phyloP scores from a whole-genome alignment of 116 monocot genomes.

The Dioscorea cayenensis region DNA sequence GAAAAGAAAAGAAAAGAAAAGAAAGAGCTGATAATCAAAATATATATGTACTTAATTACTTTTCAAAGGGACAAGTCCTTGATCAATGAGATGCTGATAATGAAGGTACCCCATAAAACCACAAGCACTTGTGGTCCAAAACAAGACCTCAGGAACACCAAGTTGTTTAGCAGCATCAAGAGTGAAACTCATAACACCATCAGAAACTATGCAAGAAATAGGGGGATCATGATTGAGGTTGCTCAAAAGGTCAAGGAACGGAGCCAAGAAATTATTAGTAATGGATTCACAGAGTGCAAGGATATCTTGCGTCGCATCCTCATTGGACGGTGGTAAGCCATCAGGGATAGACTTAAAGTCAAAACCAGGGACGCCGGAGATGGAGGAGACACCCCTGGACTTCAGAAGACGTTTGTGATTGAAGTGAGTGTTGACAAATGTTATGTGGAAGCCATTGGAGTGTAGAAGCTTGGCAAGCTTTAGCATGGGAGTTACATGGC shows the following conservation, averaged over 20 bases:
- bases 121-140: constrained; percentile 5
- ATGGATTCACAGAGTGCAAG: background rate
- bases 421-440: constrained; percentile 48
- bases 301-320: constrained; percentile 4
- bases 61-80: background rate
- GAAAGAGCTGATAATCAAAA: background rate
- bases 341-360: constrained; percentile 2
- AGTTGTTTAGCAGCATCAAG: constrained; percentile 4
- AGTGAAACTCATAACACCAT: constrained; percentile 4
- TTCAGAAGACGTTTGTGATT: constrained; percentile 18
- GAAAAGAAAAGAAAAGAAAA: too few species aligned
- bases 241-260: background rate
- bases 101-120: constrained; percentile 3
- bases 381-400: background rate
- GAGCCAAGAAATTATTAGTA: background rate
- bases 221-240: background rate
- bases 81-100: constrained; percentile 3
- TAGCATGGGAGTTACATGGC: constrained; percentile 1
- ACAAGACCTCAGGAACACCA: background rate
- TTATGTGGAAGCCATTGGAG: constrained; percentile 10
- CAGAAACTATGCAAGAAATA: constrained; percentile 5
- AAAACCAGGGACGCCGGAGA: background rate
- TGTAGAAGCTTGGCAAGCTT: constrained; percentile 3
- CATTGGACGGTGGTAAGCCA: background rate
- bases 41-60: background rate